Evolutionary conservation across 495 filamentous ascomycete species (phyloP), one percentile per base, ranked within the genome.

Genomic region (Penicillium subrubescens): DNA sequence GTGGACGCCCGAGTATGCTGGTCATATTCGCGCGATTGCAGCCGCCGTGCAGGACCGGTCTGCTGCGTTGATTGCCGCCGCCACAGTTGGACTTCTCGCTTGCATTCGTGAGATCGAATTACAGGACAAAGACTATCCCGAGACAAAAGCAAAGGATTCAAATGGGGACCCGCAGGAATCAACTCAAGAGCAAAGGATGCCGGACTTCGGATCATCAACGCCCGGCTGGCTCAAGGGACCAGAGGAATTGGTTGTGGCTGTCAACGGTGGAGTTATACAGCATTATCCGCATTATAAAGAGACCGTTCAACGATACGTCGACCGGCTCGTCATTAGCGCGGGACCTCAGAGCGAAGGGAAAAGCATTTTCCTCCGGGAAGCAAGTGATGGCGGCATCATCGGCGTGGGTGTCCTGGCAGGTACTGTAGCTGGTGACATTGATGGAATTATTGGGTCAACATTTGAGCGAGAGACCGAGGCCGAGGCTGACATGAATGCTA

Each of bases 241-340:
- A 2, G 78, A 88, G 53, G 86, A 90, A 65, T 73, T 92, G 52
- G 84, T 87, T 14, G 85, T 92, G 15, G 89, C 89, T 11, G 90
- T 89, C 59, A 89, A 89, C 1, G 90, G 90, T 4, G 88, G 89
- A 50, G 89, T 88, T 57, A 91, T 92, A 43, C 83, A 86, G 31
- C 84, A 89, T 64, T 91, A 91, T 68, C 89, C 89, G n/a, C 70
- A 84, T 61, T 92, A 89, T 67, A 78, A 89, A 41, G 74, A 79
- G 31, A 84, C 84, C 50, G 85, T 87, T 57, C 88, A 90, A 69
- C 61, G 68, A 58, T 87, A 87, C 67, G 78, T 92, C 27, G 85
- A 91, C 70, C 75, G 79, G 21, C 82, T 92, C 2, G 68, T 90
- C 23, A 68, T 78, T 5, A 75, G 75, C 15, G 83, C 84, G 34